Evolutionary conservation across 441 rosid species (phyloP).

Genomic region (Raphanus hybrid): DNA sequence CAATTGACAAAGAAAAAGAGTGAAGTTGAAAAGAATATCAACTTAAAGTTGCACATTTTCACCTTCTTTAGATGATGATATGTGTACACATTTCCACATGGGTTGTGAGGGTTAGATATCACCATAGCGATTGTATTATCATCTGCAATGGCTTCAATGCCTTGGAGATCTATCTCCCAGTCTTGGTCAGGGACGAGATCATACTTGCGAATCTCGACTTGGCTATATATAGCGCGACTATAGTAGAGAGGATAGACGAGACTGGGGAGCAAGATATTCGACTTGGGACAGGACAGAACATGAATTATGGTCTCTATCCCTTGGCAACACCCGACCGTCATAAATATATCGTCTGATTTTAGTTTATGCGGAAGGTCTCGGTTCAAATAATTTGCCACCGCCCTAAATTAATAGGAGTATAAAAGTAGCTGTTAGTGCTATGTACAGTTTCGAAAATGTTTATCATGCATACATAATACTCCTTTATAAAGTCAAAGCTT

Average conservation of each 20-base stretch:
- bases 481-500: background rate
- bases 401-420: constrained; percentile 36
- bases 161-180: constrained; percentile 67
- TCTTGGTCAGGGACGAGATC: constrained; percentile 60
- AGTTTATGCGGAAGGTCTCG: constrained; percentile 51
- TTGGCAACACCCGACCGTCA: constrained; percentile 57
- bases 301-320: constrained; percentile 52
- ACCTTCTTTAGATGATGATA: constrained; percentile 57
- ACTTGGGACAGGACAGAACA: constrained; percentile 50
- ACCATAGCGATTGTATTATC: constrained; percentile 59
- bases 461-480: background rate
- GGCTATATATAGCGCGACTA: constrained; percentile 37
- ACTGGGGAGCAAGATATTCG: constrained; percentile 60
- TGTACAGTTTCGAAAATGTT: background rate
- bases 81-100: constrained; percentile 62
- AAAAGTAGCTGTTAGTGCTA: background rate
- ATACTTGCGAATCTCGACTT: constrained; percentile 58
- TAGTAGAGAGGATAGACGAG: constrained; percentile 59
- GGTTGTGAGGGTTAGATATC: constrained; percentile 60
- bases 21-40: constrained; percentile 3
- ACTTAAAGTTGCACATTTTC: background rate
- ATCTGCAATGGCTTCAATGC: constrained; percentile 52
- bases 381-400: constrained; percentile 51
- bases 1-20: background rate
- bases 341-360: constrained; percentile 55